These are phyloP conservation scores for Salicornia ramosissima DNA, from an alignment of 148 eudicot species.

Conservation along the genomic window DNA sequence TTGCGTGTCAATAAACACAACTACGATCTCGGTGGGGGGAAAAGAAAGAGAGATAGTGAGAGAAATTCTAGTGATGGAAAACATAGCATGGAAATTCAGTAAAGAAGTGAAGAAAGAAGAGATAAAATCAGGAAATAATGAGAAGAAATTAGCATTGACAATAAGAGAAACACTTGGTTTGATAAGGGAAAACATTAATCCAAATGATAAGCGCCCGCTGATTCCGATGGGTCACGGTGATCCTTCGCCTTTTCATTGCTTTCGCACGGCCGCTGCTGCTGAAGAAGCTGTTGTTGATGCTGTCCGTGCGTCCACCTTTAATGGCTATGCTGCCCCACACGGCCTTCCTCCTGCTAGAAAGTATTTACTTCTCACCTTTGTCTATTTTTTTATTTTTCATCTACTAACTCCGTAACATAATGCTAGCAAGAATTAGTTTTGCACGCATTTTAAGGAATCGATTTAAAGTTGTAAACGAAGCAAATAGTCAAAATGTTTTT, in stretches of 20 bases:
- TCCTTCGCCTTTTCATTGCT: constrained; percentile 31
- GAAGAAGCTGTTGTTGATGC: constrained; percentile 28
- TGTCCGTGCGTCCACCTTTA: constrained; percentile 29
- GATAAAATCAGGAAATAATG: neutral
- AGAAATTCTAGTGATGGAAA: neutral
- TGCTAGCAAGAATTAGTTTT: too few species aligned
- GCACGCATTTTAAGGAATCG: too few species aligned
- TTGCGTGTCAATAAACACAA: too few species aligned
- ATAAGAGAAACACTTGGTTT: constrained; percentile 8
- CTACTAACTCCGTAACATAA: too few species aligned
- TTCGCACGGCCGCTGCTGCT: constrained; percentile 25
- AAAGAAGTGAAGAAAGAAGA: neutral
- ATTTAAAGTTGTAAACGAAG: too few species aligned
- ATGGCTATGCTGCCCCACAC: constrained; percentile 22
- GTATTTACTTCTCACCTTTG: neutral
- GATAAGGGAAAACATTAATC: constrained; percentile 12
- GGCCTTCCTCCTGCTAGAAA: constrained; percentile 25
- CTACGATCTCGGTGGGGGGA: too few species aligned
- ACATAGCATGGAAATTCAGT: constrained; percentile 12
- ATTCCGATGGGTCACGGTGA: constrained; percentile 39
- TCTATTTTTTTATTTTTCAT: too few species aligned
- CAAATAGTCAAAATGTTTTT: too few species aligned
- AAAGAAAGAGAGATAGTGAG: too few species aligned
- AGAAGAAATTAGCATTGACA: neutral
- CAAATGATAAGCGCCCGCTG: constrained; percentile 12